Conservation (phyloP, 2,329 filamentous ascomycete species). For the Truncatella angustata region DNA sequence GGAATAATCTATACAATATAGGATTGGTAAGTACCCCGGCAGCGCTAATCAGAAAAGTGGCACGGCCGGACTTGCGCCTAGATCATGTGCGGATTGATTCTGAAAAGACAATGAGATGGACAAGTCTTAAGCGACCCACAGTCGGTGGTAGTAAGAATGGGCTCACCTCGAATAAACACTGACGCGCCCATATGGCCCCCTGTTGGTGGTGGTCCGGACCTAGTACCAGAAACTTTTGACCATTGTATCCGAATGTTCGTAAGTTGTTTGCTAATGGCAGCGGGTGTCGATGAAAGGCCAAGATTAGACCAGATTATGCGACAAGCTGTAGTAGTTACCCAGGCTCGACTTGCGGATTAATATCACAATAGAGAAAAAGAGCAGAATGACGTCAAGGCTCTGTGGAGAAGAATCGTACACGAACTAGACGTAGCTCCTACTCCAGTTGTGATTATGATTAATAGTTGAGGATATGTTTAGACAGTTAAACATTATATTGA, state of each 20-base stretch:
- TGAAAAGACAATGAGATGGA: not conserved
- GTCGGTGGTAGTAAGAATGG: not conserved
- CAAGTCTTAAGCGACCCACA: too few species aligned
- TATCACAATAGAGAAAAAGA: not conserved
- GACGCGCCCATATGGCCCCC: not conserved
- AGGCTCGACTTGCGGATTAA: not conserved
- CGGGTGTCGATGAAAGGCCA: not conserved
- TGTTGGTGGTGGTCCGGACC: not conserved
- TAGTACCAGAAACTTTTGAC: not conserved
- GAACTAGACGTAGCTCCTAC: not conserved
- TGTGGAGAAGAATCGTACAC: not conserved
- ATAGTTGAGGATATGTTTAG: not conserved
- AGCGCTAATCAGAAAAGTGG: too few species aligned
- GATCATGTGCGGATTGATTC: constrained; percentile 2
- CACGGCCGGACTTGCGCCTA: too few species aligned
- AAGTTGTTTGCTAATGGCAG: not conserved
- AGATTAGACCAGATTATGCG: not conserved
- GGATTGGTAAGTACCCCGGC: not conserved
- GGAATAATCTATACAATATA: not conserved
- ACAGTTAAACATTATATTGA: not conserved
- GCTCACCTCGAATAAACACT: not conserved
- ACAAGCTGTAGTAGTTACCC: not conserved
- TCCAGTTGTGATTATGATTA: not conserved
- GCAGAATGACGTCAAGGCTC: not conserved
- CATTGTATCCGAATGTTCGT: not conserved